Percentiles rank a stretch among this genome's conserved stretches.
phyloP scores from a whole-genome alignment of 2,329 filamentous ascomycete genomes.

The Tricladium varicosporioides region DNA sequence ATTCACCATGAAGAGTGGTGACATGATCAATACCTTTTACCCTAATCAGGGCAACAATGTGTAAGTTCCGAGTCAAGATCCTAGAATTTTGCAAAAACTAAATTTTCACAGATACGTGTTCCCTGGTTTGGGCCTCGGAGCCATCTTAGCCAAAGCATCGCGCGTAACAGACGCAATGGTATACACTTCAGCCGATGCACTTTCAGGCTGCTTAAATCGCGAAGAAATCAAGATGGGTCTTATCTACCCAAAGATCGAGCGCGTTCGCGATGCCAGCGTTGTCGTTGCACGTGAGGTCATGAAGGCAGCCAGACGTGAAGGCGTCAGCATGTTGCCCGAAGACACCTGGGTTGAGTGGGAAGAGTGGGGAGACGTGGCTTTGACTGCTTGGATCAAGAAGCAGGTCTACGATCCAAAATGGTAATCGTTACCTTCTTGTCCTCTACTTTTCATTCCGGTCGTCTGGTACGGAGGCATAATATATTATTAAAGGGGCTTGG shows the following conservation, averaged over 20 bases:
- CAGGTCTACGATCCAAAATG: slow-evolving; percentile 56
- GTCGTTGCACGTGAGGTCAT: slow-evolving; percentile 89
- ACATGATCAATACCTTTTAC: slow-evolving; percentile 64
- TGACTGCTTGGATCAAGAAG: slow-evolving; percentile 59
- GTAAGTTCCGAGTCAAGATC: slow-evolving; percentile 61
- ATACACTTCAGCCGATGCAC: slow-evolving; percentile 83
- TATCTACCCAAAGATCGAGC: slow-evolving; percentile 87
- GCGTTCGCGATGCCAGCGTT: slow-evolving; percentile 87
- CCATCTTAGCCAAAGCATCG: slow-evolving; percentile 85
- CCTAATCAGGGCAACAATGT: slow-evolving; percentile 82
- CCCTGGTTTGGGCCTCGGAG: slow-evolving; percentile 90
- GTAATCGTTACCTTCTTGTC: slow-evolving; percentile 15
- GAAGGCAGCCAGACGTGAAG: slow-evolving; percentile 81
- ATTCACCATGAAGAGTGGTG: slow-evolving; percentile 61
- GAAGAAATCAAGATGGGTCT: slow-evolving; percentile 81
- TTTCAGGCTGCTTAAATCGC: slow-evolving; percentile 73
- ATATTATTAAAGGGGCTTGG: background rate
- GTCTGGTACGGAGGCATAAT: background rate
- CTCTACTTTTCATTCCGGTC: background rate
- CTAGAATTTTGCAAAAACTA: background rate
- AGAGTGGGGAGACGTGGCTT: slow-evolving; percentile 64
- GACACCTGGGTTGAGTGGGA: slow-evolving; percentile 71
- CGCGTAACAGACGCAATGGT: slow-evolving; percentile 94
- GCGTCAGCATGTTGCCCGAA: slow-evolving; percentile 68
- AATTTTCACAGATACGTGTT: slow-evolving; percentile 82